These are phyloP conservation scores for Termitomyces sp. DNA, from an alignment of 768 basidiomycete species.

Conservation along the genomic window DNA sequence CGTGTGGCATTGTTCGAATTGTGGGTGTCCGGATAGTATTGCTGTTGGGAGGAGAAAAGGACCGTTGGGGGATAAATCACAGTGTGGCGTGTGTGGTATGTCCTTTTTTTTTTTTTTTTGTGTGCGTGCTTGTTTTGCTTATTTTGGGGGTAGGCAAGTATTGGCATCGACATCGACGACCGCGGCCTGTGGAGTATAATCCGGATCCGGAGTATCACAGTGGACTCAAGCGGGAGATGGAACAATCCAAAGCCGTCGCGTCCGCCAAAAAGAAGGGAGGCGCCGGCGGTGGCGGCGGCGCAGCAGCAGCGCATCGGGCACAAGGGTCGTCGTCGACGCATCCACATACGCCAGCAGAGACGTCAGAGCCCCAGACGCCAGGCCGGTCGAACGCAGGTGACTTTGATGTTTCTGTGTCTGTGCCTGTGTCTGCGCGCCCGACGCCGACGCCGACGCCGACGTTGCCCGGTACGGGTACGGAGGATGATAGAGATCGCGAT, in stretches of 20 bases:
- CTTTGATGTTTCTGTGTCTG: constrained; percentile 6
- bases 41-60: constrained; percentile 86
- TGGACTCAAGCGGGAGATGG: constrained; percentile 50
- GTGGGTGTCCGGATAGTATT: constrained; percentile 84
- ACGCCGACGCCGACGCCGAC: constrained; percentile 22
- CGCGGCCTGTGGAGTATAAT: constrained; percentile 78
- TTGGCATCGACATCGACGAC: constrained; percentile 83
- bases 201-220: constrained; percentile 68
- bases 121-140: neutral
- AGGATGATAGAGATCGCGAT: constrained; percentile 52
- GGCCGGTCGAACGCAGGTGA: constrained; percentile 18
- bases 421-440: constrained; percentile 25
- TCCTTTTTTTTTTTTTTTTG: too few species aligned
- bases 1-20: constrained; percentile 94
- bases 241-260: constrained; percentile 40
- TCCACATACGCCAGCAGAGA: constrained; percentile 33
- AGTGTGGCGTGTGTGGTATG: constrained; percentile 91
- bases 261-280: constrained; percentile 55
- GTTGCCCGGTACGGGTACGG: constrained; percentile 15
- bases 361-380: constrained; percentile 53
- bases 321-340: constrained; percentile 15
- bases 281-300: neutral
- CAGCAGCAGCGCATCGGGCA: too few species aligned
- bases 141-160: constrained; percentile 58
- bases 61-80: constrained; percentile 82